Conservation (phyloP, 768 basidiomycete species). For the Phylloporus arenicola region DNA sequence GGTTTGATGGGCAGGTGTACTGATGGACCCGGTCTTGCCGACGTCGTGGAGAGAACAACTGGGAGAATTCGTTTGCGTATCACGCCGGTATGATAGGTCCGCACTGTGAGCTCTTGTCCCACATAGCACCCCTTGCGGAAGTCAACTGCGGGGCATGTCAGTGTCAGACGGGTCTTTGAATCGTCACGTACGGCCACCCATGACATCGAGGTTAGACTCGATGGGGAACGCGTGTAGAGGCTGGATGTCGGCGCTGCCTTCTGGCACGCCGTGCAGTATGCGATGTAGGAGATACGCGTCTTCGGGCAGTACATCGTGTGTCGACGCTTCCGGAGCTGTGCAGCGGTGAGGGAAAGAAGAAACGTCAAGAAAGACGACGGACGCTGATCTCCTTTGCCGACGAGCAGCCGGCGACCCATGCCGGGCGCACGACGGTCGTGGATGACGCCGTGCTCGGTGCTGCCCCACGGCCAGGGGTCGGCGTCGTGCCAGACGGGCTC, state of each 20-base stretch:
- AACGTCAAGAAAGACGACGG: slow-evolving; percentile 32
- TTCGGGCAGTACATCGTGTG: slow-evolving; percentile 47
- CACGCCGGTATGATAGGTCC: slow-evolving; percentile 92
- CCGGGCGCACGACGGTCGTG: slow-evolving; percentile 65
- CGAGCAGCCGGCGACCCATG: slow-evolving; percentile 73
- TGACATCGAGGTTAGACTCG: slow-evolving; percentile 91
- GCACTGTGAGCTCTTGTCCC: slow-evolving; percentile 94
- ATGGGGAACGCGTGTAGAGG: slow-evolving; percentile 83
- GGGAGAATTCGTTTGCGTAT: slow-evolving; percentile 88
- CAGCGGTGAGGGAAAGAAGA: not conserved
- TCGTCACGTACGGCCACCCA: slow-evolving; percentile 76
- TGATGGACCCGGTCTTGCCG: slow-evolving; percentile 10
- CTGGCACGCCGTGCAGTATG: slow-evolving; percentile 79
- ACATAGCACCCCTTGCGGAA: slow-evolving; percentile 98
- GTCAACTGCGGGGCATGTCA: slow-evolving; percentile 55
- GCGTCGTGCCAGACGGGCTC: slow-evolving; percentile 68
- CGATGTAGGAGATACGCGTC: slow-evolving; percentile 75
- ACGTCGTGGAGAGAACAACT: slow-evolving; percentile 45
- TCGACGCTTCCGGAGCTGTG: slow-evolving; percentile 48
- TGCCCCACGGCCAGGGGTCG: slow-evolving; percentile 56
- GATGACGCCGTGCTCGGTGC: slow-evolving; percentile 45
- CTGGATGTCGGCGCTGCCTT: slow-evolving; percentile 72
- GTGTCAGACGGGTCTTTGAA: not conserved
- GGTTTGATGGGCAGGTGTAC: slow-evolving; percentile 27
- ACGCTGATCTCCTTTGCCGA: slow-evolving; percentile 70